Evolutionary conservation across 495 filamentous ascomycete genomes (phyloP).

Genomic region (Tricharina praecox): DNA sequence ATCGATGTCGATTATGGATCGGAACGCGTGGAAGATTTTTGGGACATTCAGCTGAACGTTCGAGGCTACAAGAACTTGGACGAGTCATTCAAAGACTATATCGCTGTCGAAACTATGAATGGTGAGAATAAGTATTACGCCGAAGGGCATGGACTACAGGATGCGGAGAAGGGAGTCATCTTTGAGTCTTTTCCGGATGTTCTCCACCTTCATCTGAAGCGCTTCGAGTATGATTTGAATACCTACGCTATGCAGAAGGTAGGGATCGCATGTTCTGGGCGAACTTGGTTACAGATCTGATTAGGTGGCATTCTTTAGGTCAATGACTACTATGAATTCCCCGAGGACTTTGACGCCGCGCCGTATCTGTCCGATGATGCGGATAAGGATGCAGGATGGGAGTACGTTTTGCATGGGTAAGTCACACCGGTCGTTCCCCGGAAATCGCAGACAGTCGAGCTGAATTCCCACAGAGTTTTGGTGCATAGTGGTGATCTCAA

Average conservation of each 20-base stretch:
- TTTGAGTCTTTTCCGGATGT: slow-evolving; percentile 94
- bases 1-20: slow-evolving; percentile 97
- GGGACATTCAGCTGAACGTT: slow-evolving; percentile 97
- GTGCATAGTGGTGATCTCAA: slow-evolving; percentile 95
- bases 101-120: slow-evolving; percentile 88
- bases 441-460: neutral
- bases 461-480: slow-evolving; percentile 39
- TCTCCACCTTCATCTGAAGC: slow-evolving; percentile 86
- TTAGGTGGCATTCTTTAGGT: slow-evolving; percentile 32
- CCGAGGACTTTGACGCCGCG: slow-evolving; percentile 74
- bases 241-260: slow-evolving; percentile 91
- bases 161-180: slow-evolving; percentile 93
- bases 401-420: slow-evolving; percentile 72
- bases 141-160: slow-evolving; percentile 75
- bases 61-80: slow-evolving; percentile 80
- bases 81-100: slow-evolving; percentile 90
- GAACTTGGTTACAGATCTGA: too few relatives aligned
- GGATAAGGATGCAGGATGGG: slow-evolving; percentile 67
- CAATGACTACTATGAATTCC: slow-evolving; percentile 95
- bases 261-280: too few relatives aligned
- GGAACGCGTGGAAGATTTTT: slow-evolving; percentile 88
- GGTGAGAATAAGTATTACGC: slow-evolving; percentile 98
- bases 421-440: neutral
- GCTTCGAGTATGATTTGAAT: slow-evolving; percentile 94
- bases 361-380: slow-evolving; percentile 77